Evolutionary conservation across 352 stramenopile species (phyloP), one percentile per base, ranked within the genome.

Genomic region (Globisporangium nagaii): DNA sequence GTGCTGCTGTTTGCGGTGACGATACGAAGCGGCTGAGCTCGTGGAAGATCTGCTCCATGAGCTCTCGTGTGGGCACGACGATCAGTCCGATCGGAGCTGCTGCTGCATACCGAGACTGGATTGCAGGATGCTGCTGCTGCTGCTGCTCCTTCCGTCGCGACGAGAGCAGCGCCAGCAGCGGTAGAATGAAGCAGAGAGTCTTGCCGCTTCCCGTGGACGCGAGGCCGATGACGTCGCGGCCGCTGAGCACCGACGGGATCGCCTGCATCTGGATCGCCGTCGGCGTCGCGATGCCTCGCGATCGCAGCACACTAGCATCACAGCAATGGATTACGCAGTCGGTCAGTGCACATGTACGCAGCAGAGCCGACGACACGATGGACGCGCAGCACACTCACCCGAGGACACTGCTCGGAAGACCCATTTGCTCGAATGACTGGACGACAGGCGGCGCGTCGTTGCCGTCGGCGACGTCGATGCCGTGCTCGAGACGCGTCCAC

Each of bases 221-320:
- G 39, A 94, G 75, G 2, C 78, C 92, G 34, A 99, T 73, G 27
- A 99, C 76, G 70, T 99, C 96, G 22, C 88, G 71, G n/a, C 84
- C 75, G 11, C 67, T 60, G 10, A 94, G 58, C 7, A 97, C 62
- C 20, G 73, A 69, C 6, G 93, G 91, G n/a, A 97, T 78, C n/a
- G 82, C 68, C 61, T 97, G 88, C 83, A 98, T 98, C 71, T 99
- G 97, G 50, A 99, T 95, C 7, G 96, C 73, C 11, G 95, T 99
- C 1, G 97, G 97, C 41, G 89, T 84, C 34, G 79, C 83, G 60
- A 97, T 65, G 13, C 66, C 65, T 34, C 70, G 65, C 8, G 56
- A 58, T 9, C 68, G 30, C 7, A 87, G 61, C 32, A 56, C 52
- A 13, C 63, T 68, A 46, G 19, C 5, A 27, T 32, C 19, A 20